Conservation (phyloP, 139 green algal species). For the Picochlorum sp. region DNA sequence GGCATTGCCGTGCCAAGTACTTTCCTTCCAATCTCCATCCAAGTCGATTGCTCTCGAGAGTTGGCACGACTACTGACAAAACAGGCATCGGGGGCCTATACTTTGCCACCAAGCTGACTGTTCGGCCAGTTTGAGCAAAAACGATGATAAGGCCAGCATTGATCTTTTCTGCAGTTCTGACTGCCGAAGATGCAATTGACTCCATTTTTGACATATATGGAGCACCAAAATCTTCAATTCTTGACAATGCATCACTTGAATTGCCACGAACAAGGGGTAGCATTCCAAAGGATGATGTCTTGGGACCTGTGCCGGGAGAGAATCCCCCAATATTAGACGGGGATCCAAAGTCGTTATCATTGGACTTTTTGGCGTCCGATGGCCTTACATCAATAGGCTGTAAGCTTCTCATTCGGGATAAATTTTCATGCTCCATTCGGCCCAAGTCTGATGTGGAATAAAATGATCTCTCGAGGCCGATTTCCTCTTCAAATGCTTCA, state of each 20-base stretch:
- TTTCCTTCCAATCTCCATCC: constrained; percentile 29
- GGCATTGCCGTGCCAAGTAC: constrained; percentile 32
- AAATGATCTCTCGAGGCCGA: not conserved
- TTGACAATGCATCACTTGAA: not conserved
- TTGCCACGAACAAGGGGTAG: constrained; percentile 1
- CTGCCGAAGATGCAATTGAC: constrained; percentile 69
- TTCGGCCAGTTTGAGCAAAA: constrained; percentile 69
- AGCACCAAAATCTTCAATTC: not conserved
- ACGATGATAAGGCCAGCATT: constrained; percentile 69
- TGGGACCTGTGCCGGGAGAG: not conserved
- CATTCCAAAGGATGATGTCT: constrained; percentile 15
- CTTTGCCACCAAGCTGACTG: constrained; percentile 70
- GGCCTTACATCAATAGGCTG: not conserved
- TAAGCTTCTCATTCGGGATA: not conserved
- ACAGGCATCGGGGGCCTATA: constrained; percentile 67
- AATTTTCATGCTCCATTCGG: not conserved
- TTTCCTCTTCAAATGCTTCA: constrained; percentile 6
- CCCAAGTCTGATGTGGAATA: not conserved
- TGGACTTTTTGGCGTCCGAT: not conserved
- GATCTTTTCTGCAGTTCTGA: constrained; percentile 75
- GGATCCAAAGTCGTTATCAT: not conserved
- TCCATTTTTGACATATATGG: constrained; percentile 35
- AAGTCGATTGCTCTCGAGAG: constrained; percentile 13
- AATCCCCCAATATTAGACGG: not conserved
- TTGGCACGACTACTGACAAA: constrained; percentile 41